Conservation (phyloP, 2,329 filamentous ascomycete genomes). For the Trichophyton rubrum region DNA sequence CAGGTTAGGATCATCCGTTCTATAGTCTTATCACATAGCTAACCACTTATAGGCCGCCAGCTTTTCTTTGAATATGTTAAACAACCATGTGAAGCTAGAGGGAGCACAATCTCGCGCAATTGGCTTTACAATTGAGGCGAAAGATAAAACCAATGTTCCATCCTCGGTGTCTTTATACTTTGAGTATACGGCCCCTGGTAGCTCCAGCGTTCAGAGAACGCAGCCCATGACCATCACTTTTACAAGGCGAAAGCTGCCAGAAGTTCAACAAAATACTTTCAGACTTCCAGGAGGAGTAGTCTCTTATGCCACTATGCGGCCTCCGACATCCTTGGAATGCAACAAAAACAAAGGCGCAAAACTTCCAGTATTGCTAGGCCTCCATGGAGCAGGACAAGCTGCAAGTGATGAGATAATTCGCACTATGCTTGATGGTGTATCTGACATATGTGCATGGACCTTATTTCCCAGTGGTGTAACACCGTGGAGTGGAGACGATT, state of each 20-base stretch:
- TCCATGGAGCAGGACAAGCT: constrained; percentile 48
- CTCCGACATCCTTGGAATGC: constrained; percentile 31
- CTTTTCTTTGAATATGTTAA: not conserved
- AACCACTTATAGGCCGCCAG: not conserved
- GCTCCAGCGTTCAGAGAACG: constrained; percentile 5
- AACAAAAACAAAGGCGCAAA: constrained; percentile 12
- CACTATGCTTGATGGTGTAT: constrained; percentile 37
- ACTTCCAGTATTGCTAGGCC: constrained; percentile 38
- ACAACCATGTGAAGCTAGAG: constrained; percentile 16
- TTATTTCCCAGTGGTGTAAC: constrained; percentile 46
- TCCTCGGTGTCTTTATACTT: constrained; percentile 14
- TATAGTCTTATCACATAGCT: not conserved
- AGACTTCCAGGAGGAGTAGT: constrained; percentile 42
- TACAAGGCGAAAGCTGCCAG: constrained; percentile 19
- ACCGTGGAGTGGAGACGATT: constrained; percentile 49
- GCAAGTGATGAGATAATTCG: constrained; percentile 37
- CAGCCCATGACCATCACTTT: constrained; percentile 15
- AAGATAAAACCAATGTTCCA: not conserved
- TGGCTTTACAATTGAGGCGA: constrained; percentile 18
- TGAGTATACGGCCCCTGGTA: constrained; percentile 10
- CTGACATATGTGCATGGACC: constrained; percentile 44
- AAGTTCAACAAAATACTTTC: constrained; percentile 43
- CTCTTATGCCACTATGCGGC: constrained; percentile 47
- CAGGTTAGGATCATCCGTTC: not conserved
- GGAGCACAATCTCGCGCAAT: constrained; percentile 26